Evolutionary conservation across 2,329 filamentous ascomycete genomes (phyloP).

Genomic region (Neofusicoccum parvum): DNA sequence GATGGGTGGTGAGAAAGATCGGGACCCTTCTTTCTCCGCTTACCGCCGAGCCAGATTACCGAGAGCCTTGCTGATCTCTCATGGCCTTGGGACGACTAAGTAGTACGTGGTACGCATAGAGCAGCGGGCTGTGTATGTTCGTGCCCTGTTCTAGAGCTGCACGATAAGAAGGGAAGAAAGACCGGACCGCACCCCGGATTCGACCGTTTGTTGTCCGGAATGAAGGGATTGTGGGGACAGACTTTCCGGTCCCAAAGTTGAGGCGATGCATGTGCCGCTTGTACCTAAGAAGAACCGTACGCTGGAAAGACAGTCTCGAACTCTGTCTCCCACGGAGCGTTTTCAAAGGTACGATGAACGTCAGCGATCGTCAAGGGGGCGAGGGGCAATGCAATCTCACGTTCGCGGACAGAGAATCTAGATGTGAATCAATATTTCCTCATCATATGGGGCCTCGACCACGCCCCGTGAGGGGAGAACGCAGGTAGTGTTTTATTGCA

Average conservation of each 20-base stretch:
- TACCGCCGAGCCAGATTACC: too few relatives aligned
- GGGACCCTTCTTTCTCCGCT: not conserved
- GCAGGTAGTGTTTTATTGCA: not conserved
- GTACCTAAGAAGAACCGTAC: not conserved
- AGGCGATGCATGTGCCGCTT: not conserved
- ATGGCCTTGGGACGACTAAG: too few relatives aligned
- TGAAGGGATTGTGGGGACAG: conserved; percentile 3
- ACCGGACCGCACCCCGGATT: not conserved
- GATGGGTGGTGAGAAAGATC: not conserved
- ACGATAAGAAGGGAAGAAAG: too few relatives aligned
- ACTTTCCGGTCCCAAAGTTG: not conserved
- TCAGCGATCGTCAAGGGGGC: not conserved
- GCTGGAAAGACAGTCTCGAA: conserved; percentile 12
- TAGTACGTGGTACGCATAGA: not conserved
- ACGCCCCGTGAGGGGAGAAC: not conserved
- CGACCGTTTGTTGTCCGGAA: conserved; percentile 7
- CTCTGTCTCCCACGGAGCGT: not conserved
- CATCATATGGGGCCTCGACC: too few relatives aligned
- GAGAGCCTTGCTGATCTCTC: too few relatives aligned
- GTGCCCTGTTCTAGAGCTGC: too few relatives aligned
- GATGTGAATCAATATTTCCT: not conserved
- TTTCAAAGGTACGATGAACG: too few relatives aligned
- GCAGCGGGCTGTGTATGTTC: not conserved
- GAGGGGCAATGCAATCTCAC: not conserved
- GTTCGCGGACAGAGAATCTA: not conserved